Evolutionary conservation across 1,284 basidiomycete genomes (phyloP).

Genomic region (Cerioporus squamosus): DNA sequence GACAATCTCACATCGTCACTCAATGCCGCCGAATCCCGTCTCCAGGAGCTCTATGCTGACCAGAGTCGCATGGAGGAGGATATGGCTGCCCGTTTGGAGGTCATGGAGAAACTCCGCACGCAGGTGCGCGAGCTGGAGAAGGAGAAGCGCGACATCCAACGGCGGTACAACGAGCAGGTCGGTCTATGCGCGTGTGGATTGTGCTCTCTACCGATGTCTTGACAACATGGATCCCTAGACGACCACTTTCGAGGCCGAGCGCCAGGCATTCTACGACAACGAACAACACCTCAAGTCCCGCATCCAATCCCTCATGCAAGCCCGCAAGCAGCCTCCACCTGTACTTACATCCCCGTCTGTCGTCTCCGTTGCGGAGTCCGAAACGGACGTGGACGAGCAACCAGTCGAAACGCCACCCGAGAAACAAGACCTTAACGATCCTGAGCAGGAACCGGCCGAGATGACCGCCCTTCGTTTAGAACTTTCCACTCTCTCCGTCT

Average conservation of each 20-base stretch:
- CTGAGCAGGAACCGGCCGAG: slow-evolving; percentile 77
- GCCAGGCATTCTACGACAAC: slow-evolving; percentile 85
- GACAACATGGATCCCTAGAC: slow-evolving; percentile 48
- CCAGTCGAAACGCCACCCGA: slow-evolving; percentile 29
- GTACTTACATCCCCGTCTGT: slow-evolving; percentile 35
- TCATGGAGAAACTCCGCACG: slow-evolving; percentile 73
- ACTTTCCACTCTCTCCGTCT: slow-evolving; percentile 80
- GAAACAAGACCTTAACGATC: slow-evolving; percentile 58
- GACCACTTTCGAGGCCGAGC: slow-evolving; percentile 80
- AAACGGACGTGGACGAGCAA: slow-evolving; percentile 46
- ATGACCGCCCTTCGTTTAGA: slow-evolving; percentile 81
- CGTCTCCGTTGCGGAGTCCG: slow-evolving; percentile 45
- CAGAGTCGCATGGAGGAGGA: slow-evolving; percentile 79
- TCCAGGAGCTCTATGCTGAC: slow-evolving; percentile 78
- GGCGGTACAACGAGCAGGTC: slow-evolving; percentile 85
- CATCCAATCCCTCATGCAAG: slow-evolving; percentile 76
- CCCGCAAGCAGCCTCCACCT: slow-evolving; percentile 53
- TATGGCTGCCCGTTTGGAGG: slow-evolving; percentile 75
- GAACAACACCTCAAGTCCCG: slow-evolving; percentile 87
- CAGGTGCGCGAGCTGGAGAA: slow-evolving; percentile 83
- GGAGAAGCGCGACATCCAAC: slow-evolving; percentile 77
- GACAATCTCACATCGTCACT: slow-evolving; percentile 63
- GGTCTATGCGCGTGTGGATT: not conserved
- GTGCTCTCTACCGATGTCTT: not conserved
- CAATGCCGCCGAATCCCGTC: slow-evolving; percentile 65